Conservation (phyloP, 352 stramenopile genomes). For the Aphanomyces stellatus region DNA sequence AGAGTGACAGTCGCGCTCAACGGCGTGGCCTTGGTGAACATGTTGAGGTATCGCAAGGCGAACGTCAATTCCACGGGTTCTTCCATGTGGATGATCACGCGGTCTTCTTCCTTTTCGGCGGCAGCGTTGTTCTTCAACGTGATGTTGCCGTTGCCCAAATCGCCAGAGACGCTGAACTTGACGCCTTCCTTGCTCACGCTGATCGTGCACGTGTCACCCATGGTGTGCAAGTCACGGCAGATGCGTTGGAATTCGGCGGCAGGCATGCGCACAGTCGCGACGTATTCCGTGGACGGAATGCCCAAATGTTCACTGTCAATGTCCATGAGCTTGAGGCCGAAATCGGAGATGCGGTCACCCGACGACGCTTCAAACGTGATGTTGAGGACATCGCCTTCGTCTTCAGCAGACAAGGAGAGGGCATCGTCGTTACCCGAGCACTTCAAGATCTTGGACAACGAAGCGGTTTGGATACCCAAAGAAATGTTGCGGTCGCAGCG, state of each 20-base stretch:
- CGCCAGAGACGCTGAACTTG: slow-evolving; percentile 94
- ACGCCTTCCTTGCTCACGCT: slow-evolving; percentile 96
- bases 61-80: slow-evolving; percentile 98
- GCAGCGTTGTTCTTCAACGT: slow-evolving; percentile 87
- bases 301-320: slow-evolving; percentile 98
- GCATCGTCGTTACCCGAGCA: slow-evolving; percentile 97
- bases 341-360: slow-evolving; percentile 91
- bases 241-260: slow-evolving; percentile 97
- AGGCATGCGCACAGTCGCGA: slow-evolving; percentile 92
- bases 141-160: slow-evolving; percentile 96
- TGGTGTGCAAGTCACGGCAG: slow-evolving; percentile 96
- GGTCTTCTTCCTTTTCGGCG: slow-evolving; percentile 79
- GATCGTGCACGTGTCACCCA: slow-evolving; percentile 98
- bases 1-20: slow-evolving; percentile 94
- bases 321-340: slow-evolving; percentile 99
- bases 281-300: slow-evolving; percentile 98
- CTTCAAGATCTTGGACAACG: slow-evolving; percentile 99
- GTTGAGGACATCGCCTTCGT: slow-evolving; percentile 92
- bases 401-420: slow-evolving; percentile 97
- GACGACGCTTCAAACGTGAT: slow-evolving; percentile 97
- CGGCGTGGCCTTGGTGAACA: slow-evolving; percentile 98
- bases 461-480: slow-evolving; percentile 95
- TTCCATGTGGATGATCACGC: slow-evolving; percentile 98
- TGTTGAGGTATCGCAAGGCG: slow-evolving; percentile 98
- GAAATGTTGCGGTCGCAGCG: slow-evolving; percentile 97